phyloP scores from a whole-genome alignment of 441 rosid genomes.

The Hypseocharis bilobata region DNA sequence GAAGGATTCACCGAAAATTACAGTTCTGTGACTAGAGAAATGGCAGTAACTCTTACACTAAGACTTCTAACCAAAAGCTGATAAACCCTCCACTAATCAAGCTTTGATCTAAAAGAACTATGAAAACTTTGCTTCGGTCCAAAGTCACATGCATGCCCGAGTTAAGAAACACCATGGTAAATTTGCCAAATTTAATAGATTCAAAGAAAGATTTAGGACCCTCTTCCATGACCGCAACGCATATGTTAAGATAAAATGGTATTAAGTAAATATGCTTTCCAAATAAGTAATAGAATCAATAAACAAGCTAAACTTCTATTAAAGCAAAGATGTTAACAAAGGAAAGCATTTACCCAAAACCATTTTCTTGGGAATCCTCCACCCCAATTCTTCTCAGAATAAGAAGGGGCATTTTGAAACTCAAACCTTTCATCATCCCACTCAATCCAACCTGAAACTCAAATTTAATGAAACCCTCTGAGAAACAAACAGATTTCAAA shows the following conservation, averaged over 20 bases:
- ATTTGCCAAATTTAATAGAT: not conserved
- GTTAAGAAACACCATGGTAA: not conserved
- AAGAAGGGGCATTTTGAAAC: slow-evolving; percentile 82
- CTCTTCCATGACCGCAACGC: not conserved
- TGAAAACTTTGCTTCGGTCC: too few relatives aligned
- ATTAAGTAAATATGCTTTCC: too few relatives aligned
- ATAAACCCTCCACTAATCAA: too few relatives aligned
- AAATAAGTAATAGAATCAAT: too few relatives aligned
- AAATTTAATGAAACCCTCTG: slow-evolving; percentile 15
- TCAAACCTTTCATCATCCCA: slow-evolving; percentile 91
- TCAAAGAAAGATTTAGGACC: too few relatives aligned
- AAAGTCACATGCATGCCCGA: too few relatives aligned
- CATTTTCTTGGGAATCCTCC: slow-evolving; percentile 92
- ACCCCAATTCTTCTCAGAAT: slow-evolving; percentile 97
- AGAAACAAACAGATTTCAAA: slow-evolving; percentile 7
- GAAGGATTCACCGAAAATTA: too few relatives aligned
- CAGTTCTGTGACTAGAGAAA: too few relatives aligned
- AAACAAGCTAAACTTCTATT: slow-evolving; percentile 13
- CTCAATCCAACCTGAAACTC: slow-evolving; percentile 82
- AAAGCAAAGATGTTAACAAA: slow-evolving; percentile 14
- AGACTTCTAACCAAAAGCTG: too few relatives aligned
- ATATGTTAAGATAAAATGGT: not conserved
- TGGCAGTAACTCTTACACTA: too few relatives aligned
- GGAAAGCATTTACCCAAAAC: slow-evolving; percentile 69
- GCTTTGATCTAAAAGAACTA: too few relatives aligned